phyloP scores from a whole-genome alignment of 331 rosid species.

The Ulmus americana region DNA sequence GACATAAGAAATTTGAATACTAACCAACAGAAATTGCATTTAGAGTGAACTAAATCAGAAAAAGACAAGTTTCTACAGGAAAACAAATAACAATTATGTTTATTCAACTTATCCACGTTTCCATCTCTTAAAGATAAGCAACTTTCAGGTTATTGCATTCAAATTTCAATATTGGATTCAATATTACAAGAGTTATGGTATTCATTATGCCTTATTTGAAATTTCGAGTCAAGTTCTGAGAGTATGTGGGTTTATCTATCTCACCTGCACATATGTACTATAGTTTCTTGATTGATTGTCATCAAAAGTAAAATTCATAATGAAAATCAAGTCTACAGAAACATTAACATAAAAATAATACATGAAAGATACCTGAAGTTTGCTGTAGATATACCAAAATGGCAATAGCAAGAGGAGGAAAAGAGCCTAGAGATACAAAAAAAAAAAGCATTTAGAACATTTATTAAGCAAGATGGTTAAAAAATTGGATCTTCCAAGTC shows the following conservation, averaged over 20 bases:
- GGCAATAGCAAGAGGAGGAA: constrained; percentile 81
- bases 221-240: neutral
- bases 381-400: constrained; percentile 87
- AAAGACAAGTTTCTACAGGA: too few relatives aligned
- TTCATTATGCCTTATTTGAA: too few relatives aligned
- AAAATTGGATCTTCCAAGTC: constrained; percentile 1
- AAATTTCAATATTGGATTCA: too few relatives aligned
- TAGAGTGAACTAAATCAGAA: too few relatives aligned
- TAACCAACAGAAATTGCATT: too few relatives aligned
- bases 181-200: too few relatives aligned
- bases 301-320: neutral
- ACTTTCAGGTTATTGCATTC: too few relatives aligned
- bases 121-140: too few relatives aligned
- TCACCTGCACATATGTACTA: neutral
- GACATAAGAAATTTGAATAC: too few relatives aligned
- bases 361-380: constrained; percentile 64
- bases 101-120: too few relatives aligned
- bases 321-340: neutral
- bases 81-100: too few relatives aligned
- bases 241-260: neutral
- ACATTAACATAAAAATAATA: neutral
- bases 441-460: constrained; percentile 24
- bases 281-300: neutral
- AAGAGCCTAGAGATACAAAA: constrained; percentile 43
- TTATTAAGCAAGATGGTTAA: constrained; percentile 5